These are phyloP conservation scores for Benincasa hispida DNA, from an alignment of 306 rosid species.

Conservation along the genomic window DNA sequence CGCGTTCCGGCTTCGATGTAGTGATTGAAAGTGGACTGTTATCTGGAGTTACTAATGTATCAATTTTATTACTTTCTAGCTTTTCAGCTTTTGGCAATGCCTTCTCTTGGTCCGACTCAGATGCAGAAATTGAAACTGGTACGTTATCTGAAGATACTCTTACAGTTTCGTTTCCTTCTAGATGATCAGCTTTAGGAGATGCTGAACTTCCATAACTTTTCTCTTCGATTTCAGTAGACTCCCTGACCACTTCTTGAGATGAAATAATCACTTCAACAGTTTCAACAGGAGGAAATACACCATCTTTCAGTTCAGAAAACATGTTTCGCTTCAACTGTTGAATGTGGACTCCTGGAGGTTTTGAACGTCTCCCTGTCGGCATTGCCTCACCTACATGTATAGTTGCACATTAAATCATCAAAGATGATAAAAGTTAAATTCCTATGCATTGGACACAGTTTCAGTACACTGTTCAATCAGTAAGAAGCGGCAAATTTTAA, in stretches of 20 bases:
- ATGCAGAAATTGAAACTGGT: conserved; percentile 12
- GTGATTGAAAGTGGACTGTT: conserved; percentile 11
- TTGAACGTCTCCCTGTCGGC: conserved; percentile 19
- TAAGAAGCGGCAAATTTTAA: background rate
- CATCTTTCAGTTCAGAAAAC: conserved; percentile 15
- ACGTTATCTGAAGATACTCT: conserved; percentile 11
- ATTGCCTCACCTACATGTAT: conserved; percentile 31
- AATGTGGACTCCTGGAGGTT: conserved; percentile 12
- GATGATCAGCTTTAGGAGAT: conserved; percentile 12
- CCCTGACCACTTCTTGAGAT: conserved; percentile 20
- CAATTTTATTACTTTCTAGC: background rate
- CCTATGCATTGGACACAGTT: background rate
- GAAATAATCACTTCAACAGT: conserved; percentile 22
- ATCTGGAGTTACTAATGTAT: conserved; percentile 8
- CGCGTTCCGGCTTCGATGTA: background rate
- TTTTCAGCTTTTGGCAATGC: conserved; percentile 13
- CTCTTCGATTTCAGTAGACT: conserved; percentile 20
- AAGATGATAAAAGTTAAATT: background rate
- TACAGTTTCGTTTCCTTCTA: background rate
- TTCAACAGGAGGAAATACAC: conserved; percentile 15
- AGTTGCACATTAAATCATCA: conserved; percentile 6
- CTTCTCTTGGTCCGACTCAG: background rate
- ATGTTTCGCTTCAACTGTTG: conserved; percentile 14
- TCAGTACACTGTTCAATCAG: background rate
- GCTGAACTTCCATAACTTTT: conserved; percentile 12